These are phyloP conservation scores for Hymenoscyphus infarciens DNA, from an alignment of 2,329 filamentous ascomycete species.

Conservation along the genomic window DNA sequence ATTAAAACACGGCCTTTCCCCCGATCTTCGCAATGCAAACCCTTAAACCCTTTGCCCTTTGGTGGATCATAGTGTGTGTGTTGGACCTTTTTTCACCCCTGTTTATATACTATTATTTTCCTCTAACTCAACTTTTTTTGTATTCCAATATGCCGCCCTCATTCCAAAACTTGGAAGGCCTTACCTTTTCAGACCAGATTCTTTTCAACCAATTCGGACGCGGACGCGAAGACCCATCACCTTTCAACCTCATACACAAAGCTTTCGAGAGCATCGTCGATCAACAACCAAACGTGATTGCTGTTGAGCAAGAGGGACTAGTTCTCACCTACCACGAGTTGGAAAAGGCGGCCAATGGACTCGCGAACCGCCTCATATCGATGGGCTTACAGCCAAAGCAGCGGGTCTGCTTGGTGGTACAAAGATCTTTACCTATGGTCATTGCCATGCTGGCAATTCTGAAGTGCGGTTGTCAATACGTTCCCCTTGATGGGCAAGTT, in stretches of 20 bases:
- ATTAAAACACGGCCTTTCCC: not conserved
- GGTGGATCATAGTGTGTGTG: not conserved
- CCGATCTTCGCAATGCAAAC: not conserved
- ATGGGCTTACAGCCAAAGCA: constrained; percentile 43
- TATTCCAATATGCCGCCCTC: constrained; percentile 12
- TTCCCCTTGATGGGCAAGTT: constrained; percentile 55
- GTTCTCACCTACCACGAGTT: constrained; percentile 46
- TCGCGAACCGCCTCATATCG: constrained; percentile 40
- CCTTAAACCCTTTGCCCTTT: not conserved
- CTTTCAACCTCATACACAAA: constrained; percentile 36
- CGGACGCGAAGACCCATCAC: constrained; percentile 29
- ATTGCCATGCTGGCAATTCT: constrained; percentile 54
- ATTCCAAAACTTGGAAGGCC: constrained; percentile 14
- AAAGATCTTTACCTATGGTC: constrained; percentile 53
- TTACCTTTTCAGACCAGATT: constrained; percentile 14
- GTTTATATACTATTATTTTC: not conserved
- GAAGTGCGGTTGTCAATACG: constrained; percentile 55
- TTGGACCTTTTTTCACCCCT: not conserved
- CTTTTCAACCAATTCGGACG: constrained; percentile 31
- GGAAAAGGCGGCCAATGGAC: constrained; percentile 40
- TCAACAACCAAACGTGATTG: constrained; percentile 38
- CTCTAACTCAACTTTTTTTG: not conserved
- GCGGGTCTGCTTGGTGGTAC: constrained; percentile 52
- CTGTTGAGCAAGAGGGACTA: constrained; percentile 38
- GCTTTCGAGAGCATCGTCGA: constrained; percentile 36